Evolutionary conservation across 345 rosid species (phyloP).

Genomic region (Trapa bicornis): DNA sequence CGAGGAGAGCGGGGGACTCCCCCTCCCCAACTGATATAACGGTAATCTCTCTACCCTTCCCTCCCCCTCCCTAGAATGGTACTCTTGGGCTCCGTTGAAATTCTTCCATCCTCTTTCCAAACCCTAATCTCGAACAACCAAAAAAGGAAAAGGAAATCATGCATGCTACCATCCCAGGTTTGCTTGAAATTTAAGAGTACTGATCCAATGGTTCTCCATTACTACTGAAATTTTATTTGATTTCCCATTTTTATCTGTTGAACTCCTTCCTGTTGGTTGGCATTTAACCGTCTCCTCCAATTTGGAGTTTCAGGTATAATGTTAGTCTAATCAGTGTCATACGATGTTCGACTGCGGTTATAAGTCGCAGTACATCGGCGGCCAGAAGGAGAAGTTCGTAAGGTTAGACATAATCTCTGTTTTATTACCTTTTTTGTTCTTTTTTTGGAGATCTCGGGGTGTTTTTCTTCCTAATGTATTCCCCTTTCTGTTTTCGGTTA

Average conservation of each 20-base stretch:
- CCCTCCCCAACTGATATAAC: conserved; percentile 6
- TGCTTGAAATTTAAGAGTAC: neutral
- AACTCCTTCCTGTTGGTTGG: neutral
- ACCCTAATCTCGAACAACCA: neutral
- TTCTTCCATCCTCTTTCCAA: neutral
- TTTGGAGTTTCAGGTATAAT: conserved; percentile 5
- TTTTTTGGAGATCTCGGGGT: neutral
- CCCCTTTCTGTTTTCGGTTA: neutral
- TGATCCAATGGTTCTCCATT: neutral
- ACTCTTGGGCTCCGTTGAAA: neutral
- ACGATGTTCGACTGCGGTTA: conserved; percentile 52
- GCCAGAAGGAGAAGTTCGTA: conserved; percentile 63
- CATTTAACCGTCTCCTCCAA: neutral
- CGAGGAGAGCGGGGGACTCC: neutral
- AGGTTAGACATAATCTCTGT: conserved; percentile 24
- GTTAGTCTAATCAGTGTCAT: conserved; percentile 5
- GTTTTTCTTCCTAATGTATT: neutral
- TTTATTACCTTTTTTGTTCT: too few relatives aligned
- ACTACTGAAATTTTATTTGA: neutral
- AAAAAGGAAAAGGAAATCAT: neutral
- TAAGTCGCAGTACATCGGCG: conserved; percentile 71
- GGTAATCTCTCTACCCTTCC: conserved; percentile 4
- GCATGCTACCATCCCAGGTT: neutral
- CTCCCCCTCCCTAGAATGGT: neutral
- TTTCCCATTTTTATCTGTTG: neutral